These are phyloP conservation scores for Suillus decipiens DNA, from an alignment of 768 basidiomycete species.

Conservation along the genomic window DNA sequence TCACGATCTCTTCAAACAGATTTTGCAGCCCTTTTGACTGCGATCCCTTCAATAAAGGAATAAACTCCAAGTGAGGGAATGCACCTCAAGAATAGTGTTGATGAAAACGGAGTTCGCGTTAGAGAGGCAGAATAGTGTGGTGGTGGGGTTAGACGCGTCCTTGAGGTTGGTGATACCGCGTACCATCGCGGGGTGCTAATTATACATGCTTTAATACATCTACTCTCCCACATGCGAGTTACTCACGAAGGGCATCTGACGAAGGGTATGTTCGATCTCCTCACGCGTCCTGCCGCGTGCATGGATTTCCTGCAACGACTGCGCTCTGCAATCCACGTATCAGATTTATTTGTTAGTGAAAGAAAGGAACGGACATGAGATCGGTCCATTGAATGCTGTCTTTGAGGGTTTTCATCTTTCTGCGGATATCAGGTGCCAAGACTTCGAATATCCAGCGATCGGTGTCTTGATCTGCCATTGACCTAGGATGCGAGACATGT, in stretches of 20 bases:
- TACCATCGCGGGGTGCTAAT: constrained; percentile 94
- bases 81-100: constrained; percentile 80
- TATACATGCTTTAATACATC: background rate
- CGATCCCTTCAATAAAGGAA: background rate
- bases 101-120: constrained; percentile 95
- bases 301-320: constrained; percentile 71
- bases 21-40: constrained; percentile 74
- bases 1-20: constrained; percentile 83
- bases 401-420: constrained; percentile 74
- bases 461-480: constrained; percentile 92
- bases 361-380: constrained; percentile 67
- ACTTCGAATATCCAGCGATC: constrained; percentile 94
- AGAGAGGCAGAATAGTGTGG: constrained; percentile 87
- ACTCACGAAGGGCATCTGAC: constrained; percentile 84
- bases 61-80: constrained; percentile 2
- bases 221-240: background rate
- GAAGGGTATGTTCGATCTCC: constrained; percentile 77
- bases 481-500: constrained; percentile 47
- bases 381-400: constrained; percentile 85
- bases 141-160: constrained; percentile 54
- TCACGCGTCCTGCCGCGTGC: constrained; percentile 65
- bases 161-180: constrained; percentile 85
- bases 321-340: constrained; percentile 46
- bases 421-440: constrained; percentile 79
- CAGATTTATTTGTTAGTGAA: background rate